Evolutionary conservation across 176 grass and related monocot genomes (phyloP), one percentile per base, ranked within the genome.

Genomic region (Chloris gayana): DNA sequence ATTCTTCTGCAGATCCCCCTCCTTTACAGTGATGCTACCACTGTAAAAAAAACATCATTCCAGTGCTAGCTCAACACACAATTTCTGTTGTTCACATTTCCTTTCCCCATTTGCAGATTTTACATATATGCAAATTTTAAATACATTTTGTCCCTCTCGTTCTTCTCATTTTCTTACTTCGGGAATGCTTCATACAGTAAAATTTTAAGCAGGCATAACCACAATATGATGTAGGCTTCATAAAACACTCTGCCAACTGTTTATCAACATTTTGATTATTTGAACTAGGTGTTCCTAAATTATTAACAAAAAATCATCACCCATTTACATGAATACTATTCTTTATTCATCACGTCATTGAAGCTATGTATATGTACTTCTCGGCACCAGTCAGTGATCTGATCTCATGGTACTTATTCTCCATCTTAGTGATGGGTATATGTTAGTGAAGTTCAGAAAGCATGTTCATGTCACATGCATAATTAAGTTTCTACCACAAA

Each of bases 401-500:
- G 15, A 80, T 34, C 27, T 80, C 27, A 50, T 77, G 80, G 75
- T 81, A 19, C 37, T 77, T 72, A 35, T 60, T 85, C 29, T 59
- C 13, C 57, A 60, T 56, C 25, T 42, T 54, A 38, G 19, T 66
- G 39, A 66, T 49, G 24, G 69, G 44, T 66, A 8, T 13, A 60
- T 44, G 42, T 22, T 13, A 42, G 38, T 32, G 22, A 42, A 64
- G 6, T 46, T 80, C 82, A 66, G 82, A 89, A 53, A 65, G 73
- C 59, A 76, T 50, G 58, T 64, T 89, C 82, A 64, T 37, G 64
- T 82, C 59, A 89, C 78, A 85, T 89, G 78, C 67, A 51, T n/a
- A 72, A n/a, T n/a, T n/a, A n/a, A 47, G 65, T 51, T 60, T 51
- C 62, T 64, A 21, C 39, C 32, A 32, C 13, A 35, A 50, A 85